phyloP scores from a whole-genome alignment of 352 stramenopile genomes.

The Phytophthora cactorum region DNA sequence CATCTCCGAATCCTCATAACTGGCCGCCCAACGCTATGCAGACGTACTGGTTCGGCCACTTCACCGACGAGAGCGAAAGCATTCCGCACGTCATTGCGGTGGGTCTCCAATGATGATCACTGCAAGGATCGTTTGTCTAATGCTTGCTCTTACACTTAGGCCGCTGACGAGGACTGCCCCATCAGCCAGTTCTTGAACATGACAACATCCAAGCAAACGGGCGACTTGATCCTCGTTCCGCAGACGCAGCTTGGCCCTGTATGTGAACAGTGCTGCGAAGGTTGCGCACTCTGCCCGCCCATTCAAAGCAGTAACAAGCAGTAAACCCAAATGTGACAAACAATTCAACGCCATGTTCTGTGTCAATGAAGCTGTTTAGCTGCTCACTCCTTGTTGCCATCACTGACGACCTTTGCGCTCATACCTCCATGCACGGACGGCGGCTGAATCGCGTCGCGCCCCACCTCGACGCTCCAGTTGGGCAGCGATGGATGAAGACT shows the following conservation, averaged over 20 bases:
- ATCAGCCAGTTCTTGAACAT: slow-evolving; percentile 72
- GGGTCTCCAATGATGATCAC: background rate
- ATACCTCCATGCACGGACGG: slow-evolving; percentile 26
- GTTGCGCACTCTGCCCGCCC: slow-evolving; percentile 53
- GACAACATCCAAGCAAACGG: slow-evolving; percentile 69
- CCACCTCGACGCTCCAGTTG: slow-evolving; percentile 80
- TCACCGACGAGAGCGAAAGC: slow-evolving; percentile 44
- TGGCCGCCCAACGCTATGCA: slow-evolving; percentile 71
- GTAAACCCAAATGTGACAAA: slow-evolving; percentile 7
- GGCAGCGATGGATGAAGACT: slow-evolving; percentile 59
- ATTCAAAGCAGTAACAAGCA: slow-evolving; percentile 26
- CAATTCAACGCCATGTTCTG: slow-evolving; percentile 9
- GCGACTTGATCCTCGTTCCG: slow-evolving; percentile 75
- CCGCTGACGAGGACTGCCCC: slow-evolving; percentile 46
- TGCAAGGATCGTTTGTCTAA: background rate
- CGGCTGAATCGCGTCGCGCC: slow-evolving; percentile 47
- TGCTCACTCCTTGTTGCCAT: slow-evolving; percentile 33
- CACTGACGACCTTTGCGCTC: slow-evolving; percentile 59
- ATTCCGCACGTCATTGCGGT: slow-evolving; percentile 57
- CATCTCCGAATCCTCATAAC: slow-evolving; percentile 63
- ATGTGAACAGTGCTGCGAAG: slow-evolving; percentile 71
- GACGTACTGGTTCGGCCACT: slow-evolving; percentile 84
- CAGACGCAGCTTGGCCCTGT: slow-evolving; percentile 83
- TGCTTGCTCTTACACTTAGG: slow-evolving; percentile 23
- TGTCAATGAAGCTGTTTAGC: slow-evolving; percentile 20